Base-by-base conservation (phyloP, 2,329 filamentous ascomycete species). In the Aspergillus oerlinghausenensis region DNA sequence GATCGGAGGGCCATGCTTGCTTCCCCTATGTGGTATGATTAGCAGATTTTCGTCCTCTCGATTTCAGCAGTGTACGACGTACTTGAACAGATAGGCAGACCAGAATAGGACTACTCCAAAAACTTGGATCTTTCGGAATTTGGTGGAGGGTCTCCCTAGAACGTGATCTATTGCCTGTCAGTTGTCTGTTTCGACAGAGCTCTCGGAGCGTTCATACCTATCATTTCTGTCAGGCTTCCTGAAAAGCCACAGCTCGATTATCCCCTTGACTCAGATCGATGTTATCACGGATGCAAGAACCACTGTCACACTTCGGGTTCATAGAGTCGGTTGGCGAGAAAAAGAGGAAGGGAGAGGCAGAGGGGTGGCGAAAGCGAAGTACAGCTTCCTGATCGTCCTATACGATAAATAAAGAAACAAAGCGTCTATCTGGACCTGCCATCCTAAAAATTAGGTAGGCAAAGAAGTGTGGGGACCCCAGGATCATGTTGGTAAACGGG, bases 111-210 rank as follows among this genome's bases (percentile, higher is more conserved):
- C 82, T 14, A 97, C 94, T 23, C 89, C 88, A 63, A 97, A 84
- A 65, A 99, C 92, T 74, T 97, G 93, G 51, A 95, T 87, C 69
- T 95, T 91, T 62, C 93, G 86, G 68, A 95, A 96, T 77, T 93
- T 90, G 69, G 89, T 86, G 59, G 92, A 97, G 35, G 93, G 93
- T 62, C 91, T 87, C 61, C 93, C 93, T 50, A 97, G 81, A 56
- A 97, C 88, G 80, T 97, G 93, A 75, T 97, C 93, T 86, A 52
- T 23, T 43, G 26, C 4, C 23, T 58, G 35, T 51, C 38, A 60
- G 52, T 26, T n/a, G 25, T 4, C 57, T 51, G 57, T 50, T 49
- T 47, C 43, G 21, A 58, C 55, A 7, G 25, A 50, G 29, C 17
- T n/a, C 19, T 17, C 21, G 8, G 23, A 28, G 32, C 6, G 6